Evolutionary conservation across 2,329 filamentous ascomycete species (phyloP), one percentile per base, ranked within the genome.

Genomic region (Colletotrichum acutatum): DNA sequence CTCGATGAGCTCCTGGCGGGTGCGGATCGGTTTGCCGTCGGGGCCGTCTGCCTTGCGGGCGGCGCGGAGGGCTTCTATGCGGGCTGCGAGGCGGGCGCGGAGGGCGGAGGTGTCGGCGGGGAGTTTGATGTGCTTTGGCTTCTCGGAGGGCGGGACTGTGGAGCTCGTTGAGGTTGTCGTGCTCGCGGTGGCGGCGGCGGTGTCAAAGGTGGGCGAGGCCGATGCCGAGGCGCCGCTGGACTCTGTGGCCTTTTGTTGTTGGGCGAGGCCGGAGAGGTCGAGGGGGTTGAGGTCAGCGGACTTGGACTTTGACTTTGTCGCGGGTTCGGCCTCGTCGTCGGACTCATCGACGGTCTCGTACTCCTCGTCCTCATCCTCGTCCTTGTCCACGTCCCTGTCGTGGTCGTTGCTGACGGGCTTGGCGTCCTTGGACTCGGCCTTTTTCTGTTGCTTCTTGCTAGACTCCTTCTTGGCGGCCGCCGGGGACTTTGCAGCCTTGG

Each of bases 1-100:
- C 83, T 98, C 97, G 77, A 99, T 95, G 14, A 99, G 89, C 80
- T 98, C 95, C 83, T 97, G 93, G 74, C 97, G 91, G 74, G 94
- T 97, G 75, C 93, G 91, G 70, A 96, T 94, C 19, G 93, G 92
- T 78, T 93, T 92, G 73, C 95, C 95, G 77, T 97, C 92, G 0
- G 92, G 88, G 6, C 93, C 94, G 77, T 97, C 95, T 6, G 96
- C 95, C 82, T 98, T 98, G 72, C 97, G 92, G 30, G 92, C 91
- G 11, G 94, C 93, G 72, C 96, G 93, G 62, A 98, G 90, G 58
- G 92, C 92, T 77, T 97, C 94, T 68, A 99, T 95, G 74, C 92
- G 93, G 77, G 94, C 93, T 69, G 93, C 92, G 63, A 99, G 87
- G 57, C 95, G 92, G 70, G 92, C 91, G 78, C 93, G 92, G 59